Evolutionary conservation across 352 stramenopile species (phyloP).

Genomic region (Globisporangium spinosum): DNA sequence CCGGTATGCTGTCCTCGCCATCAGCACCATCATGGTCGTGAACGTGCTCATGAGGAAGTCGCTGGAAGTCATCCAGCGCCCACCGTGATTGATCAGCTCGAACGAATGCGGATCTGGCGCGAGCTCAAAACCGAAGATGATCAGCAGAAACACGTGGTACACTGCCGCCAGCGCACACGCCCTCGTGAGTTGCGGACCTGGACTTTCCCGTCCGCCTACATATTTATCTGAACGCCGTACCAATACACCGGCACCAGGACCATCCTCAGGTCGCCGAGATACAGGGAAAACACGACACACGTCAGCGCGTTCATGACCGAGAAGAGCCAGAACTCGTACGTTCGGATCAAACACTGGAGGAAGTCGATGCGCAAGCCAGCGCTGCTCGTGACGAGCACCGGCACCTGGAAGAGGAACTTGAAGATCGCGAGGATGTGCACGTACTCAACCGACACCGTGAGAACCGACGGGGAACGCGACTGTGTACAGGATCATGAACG

Average conservation of each 20-base stretch:
- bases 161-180: slow-evolving; percentile 4
- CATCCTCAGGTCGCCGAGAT: slow-evolving; percentile 22
- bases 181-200: slow-evolving; percentile 2
- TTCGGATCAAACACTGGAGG: slow-evolving; percentile 13
- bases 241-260: slow-evolving; percentile 17
- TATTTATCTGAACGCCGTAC: slow-evolving; percentile 23
- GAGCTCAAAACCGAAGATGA: slow-evolving; percentile 6
- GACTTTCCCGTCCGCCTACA: slow-evolving; percentile 29
- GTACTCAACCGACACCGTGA: not conserved
- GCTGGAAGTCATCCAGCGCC: slow-evolving; percentile 8
- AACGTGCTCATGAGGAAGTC: slow-evolving; percentile 27
- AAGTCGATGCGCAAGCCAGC: slow-evolving; percentile 1
- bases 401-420: slow-evolving; percentile 16
- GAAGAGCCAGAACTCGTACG: slow-evolving; percentile 47
- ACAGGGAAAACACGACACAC: slow-evolving; percentile 15
- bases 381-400: slow-evolving; percentile 6
- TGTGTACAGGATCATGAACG: slow-evolving; percentile 9
- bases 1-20: slow-evolving; percentile 27
- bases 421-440: slow-evolving; percentile 6
- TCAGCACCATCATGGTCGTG: slow-evolving; percentile 26
- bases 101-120: slow-evolving; percentile 1
- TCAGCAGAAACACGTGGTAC: slow-evolving; percentile 10
- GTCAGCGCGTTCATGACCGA: slow-evolving; percentile 18
- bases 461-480: slow-evolving; percentile 9
- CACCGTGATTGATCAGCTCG: slow-evolving; percentile 10